Base-by-base conservation (phyloP, 192 early-diverging fungal genomes). In the Gigaspora rosea region DNA sequence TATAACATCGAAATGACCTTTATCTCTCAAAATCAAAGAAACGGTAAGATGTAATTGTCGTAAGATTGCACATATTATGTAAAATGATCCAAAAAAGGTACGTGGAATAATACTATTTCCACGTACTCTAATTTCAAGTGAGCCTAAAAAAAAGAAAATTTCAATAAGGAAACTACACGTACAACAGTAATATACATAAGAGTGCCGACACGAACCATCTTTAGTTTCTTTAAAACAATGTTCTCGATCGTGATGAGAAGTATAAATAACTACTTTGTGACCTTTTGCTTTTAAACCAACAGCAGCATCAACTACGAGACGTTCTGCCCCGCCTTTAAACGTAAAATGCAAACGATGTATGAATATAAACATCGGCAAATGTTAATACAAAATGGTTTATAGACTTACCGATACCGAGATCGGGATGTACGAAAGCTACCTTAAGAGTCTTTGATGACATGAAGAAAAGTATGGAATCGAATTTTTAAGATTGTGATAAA, bases 221-320 rank as follows among this genome's bases (percentile, higher is more conserved):
- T 88, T 84, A 5, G 96, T 96, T 83, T 98, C 97, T 74, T 91
- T 87, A 82, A 98, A 98, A 82, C 94, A 94, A 82, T 97, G 97
- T 7, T 81, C 61, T 0, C 86, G 83, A 81, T 97, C 95, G 79
- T 97, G 95, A 84, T 97, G 95, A 72, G 93, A 94, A 16, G 97
- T 98, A 82, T 91, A 97, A 69, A 98, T 86, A 47, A 82, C 75
- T 2, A 97, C 91, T 11, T 85, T 64, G 84, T 98, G 94, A 15
- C 97, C 97, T 35, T 82, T 85, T 32, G 86, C 79, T 82, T 94
- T 89, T 73, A 97, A 86, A 33, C 92, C 93, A 6, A 92, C 80
- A 7, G 95, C 95, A 1, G 95, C 92, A 85, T 98, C 97, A 13
- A 98, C 95, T 0, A 98, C 92, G 18, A 98, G 87, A 20, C 97